phyloP scores from a whole-genome alignment of 2,329 filamentous ascomycete genomes.

The Dothideomycetes sp. region DNA sequence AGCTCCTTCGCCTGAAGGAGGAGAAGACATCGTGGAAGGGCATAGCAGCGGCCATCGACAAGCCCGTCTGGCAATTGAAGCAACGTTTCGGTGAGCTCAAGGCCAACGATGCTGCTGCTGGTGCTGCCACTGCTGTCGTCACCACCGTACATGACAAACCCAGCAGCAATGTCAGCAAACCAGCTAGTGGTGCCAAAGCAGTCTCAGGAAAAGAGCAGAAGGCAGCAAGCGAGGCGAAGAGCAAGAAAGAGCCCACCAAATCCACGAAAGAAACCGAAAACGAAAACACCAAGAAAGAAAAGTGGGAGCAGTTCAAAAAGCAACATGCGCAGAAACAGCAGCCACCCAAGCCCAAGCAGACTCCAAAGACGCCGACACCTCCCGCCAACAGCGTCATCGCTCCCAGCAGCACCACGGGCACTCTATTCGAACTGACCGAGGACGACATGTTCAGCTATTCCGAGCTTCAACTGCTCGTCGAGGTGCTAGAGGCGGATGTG shows the following conservation, averaged over 20 bases:
- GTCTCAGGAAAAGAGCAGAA: slow-evolving; percentile 9
- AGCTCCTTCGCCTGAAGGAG: slow-evolving; percentile 25
- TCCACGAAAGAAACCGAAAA: neutral
- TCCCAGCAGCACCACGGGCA: neutral
- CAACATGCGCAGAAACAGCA: slow-evolving; percentile 2
- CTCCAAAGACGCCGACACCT: too few species aligned
- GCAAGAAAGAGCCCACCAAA: slow-evolving; percentile 10
- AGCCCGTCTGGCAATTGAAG: slow-evolving; percentile 12
- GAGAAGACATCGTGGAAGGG: slow-evolving; percentile 20
- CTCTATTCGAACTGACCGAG: slow-evolving; percentile 15
- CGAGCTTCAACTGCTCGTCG: slow-evolving; percentile 32
- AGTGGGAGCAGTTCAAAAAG: slow-evolving; percentile 8
- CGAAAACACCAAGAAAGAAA: slow-evolving; percentile 12
- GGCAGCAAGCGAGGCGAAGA: slow-evolving; percentile 2
- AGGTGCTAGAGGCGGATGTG: slow-evolving; percentile 32
- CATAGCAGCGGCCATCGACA: slow-evolving; percentile 21
- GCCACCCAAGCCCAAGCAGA: too few species aligned
- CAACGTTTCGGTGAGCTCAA: slow-evolving; percentile 27
- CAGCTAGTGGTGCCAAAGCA: slow-evolving; percentile 1
- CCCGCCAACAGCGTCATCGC: neutral
- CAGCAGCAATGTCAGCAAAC: slow-evolving; percentile 9
- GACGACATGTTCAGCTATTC: slow-evolving; percentile 24
- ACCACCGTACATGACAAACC: slow-evolving; percentile 5
- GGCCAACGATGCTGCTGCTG: slow-evolving; percentile 10
- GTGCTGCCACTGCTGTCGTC: slow-evolving; percentile 1